Evolutionary conservation across 2,329 filamentous ascomycete species (phyloP).

Genomic region (Sporothrix globosa): DNA sequence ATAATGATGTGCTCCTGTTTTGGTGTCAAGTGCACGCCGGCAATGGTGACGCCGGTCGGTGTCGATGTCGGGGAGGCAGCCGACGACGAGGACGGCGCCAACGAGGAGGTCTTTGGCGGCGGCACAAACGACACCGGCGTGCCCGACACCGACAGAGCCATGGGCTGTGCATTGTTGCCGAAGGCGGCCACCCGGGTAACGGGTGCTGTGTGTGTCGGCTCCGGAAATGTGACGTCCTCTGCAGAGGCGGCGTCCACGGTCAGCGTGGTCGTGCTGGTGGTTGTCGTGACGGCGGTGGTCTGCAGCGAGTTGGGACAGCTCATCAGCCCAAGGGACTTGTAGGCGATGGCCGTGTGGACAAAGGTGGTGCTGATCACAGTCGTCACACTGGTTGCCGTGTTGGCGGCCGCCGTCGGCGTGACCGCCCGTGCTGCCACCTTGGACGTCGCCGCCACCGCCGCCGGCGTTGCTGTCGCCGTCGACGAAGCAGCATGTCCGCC

Average conservation of each 20-base stretch:
- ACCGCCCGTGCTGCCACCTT: neutral
- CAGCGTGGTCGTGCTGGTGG: conserved; percentile 46
- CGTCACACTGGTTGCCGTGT: conserved; percentile 34
- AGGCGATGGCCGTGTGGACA: conserved; percentile 52
- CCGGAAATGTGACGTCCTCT: conserved; percentile 49
- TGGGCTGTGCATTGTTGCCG: conserved; percentile 45
- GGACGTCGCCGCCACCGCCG: neutral
- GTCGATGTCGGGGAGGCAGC: neutral
- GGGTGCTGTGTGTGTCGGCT: conserved; percentile 42
- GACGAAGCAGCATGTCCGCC: conserved; percentile 38
- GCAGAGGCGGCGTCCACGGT: conserved; percentile 41
- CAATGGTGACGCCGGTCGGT: conserved; percentile 25
- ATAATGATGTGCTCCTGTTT: conserved; percentile 30
- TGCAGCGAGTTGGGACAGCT: conserved; percentile 58
- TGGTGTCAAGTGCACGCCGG: neutral
- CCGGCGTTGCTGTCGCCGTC: conserved; percentile 31
- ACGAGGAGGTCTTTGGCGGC: neutral
- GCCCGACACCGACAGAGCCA: conserved; percentile 48
- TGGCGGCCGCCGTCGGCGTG: no score
- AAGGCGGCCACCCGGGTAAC: conserved; percentile 46
- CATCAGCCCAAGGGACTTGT: conserved; percentile 47
- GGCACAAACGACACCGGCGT: conserved; percentile 48
- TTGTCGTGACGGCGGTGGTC: conserved; percentile 45
- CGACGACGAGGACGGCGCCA: neutral
- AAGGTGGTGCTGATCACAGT: conserved; percentile 48